Percentiles rank a stretch among this genome's conserved stretches.
phyloP scores from a whole-genome alignment of 2,329 filamentous ascomycete genomes.

The Periconia sp. region DNA sequence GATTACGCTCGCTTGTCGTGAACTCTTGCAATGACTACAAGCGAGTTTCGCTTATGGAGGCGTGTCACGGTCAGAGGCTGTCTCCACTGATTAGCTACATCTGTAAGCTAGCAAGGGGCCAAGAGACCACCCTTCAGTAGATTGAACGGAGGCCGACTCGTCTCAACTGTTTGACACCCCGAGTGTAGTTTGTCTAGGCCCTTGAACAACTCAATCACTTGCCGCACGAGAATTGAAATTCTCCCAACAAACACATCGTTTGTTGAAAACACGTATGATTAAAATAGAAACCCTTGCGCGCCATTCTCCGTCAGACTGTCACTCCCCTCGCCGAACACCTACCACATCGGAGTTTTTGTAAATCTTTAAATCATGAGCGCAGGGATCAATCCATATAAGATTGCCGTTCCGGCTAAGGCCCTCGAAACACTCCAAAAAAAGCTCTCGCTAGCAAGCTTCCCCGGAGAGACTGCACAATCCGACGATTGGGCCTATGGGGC shows the following conservation, averaged over 20 bases:
- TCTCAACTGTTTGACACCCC: too few relatives aligned
- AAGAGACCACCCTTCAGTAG: too few relatives aligned
- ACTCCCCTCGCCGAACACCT: not conserved
- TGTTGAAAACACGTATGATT: not conserved
- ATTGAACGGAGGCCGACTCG: too few relatives aligned
- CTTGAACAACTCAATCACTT: not conserved
- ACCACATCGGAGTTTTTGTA: not conserved
- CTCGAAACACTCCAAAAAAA: slow-evolving; percentile 58
- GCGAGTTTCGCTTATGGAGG: too few relatives aligned
- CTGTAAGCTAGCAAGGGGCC: too few relatives aligned
- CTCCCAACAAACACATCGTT: too few relatives aligned
- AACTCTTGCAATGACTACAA: too few relatives aligned
- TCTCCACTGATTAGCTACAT: too few relatives aligned
- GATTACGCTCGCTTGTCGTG: too few relatives aligned
- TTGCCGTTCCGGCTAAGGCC: slow-evolving; percentile 3
- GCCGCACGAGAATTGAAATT: not conserved
- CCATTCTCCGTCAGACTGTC: not conserved
- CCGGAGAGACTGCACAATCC: slow-evolving; percentile 52
- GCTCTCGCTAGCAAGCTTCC: slow-evolving; percentile 56
- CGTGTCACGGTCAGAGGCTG: too few relatives aligned
- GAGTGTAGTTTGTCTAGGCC: too few relatives aligned
- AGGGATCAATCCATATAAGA: slow-evolving; percentile 4
- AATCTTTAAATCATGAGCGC: not conserved
- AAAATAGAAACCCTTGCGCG: not conserved
- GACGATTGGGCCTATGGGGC: slow-evolving; percentile 58